Conservation (phyloP, 2,329 filamentous ascomycete genomes). For the Colletotrichum sp. region DNA sequence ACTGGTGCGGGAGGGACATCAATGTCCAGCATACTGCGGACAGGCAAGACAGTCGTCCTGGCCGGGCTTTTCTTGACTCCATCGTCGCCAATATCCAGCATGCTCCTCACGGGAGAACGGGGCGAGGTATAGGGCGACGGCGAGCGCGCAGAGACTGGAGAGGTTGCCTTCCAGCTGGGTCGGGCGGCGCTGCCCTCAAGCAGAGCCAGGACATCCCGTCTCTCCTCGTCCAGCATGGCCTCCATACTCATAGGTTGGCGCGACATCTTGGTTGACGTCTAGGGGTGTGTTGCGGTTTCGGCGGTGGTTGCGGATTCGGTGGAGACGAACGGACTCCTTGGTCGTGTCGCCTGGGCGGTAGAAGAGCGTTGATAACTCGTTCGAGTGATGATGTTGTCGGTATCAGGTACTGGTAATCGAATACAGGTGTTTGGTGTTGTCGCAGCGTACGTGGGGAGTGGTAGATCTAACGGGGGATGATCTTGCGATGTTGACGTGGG, state of each 20-base stretch:
- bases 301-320: neutral
- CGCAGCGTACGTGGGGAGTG: neutral
- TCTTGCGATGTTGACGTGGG: conserved; percentile 25
- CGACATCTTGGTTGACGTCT: conserved; percentile 30
- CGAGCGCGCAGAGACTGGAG: conserved; percentile 44
- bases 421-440: neutral
- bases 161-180: conserved; percentile 31
- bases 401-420: neutral
- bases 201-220: conserved; percentile 73
- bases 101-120: conserved; percentile 71
- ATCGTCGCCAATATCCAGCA: conserved; percentile 65
- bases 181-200: conserved; percentile 56
- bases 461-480: conserved; percentile 29
- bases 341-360: neutral
- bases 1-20: conserved; percentile 46
- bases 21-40: conserved; percentile 71
- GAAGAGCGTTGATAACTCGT: neutral
- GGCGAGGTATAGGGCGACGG: conserved; percentile 62
- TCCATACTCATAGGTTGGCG: conserved; percentile 73
- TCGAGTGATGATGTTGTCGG: neutral
- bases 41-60: conserved; percentile 47
- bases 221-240: conserved; percentile 78
- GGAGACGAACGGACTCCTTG: neutral
- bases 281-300: neutral
- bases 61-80: conserved; percentile 39